phyloP scores from a whole-genome alignment of 768 basidiomycete genomes.

The Paxillus involutus region DNA sequence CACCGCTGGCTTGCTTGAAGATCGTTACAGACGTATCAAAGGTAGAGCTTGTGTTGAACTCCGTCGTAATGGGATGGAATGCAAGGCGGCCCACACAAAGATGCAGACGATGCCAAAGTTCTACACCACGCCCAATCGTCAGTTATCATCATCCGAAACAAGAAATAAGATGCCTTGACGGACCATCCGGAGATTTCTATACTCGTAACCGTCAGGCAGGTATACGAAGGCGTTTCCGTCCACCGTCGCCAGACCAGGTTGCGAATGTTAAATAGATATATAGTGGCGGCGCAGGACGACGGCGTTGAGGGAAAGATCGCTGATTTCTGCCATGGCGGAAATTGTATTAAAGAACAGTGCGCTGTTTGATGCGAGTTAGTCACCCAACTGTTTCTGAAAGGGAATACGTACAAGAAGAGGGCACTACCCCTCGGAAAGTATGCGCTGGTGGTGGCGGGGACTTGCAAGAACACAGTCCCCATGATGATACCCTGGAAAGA shows the following conservation, averaged over 20 bases:
- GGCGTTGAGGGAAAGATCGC: conserved; percentile 43
- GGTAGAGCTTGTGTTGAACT: conserved; percentile 28
- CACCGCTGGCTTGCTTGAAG: conserved; percentile 13
- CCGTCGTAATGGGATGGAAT: conserved; percentile 36
- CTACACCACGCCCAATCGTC: conserved; percentile 13
- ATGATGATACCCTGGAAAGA: conserved; percentile 19
- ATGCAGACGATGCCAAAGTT: conserved; percentile 45
- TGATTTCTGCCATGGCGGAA: conserved; percentile 53
- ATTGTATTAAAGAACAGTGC: conserved; percentile 50
- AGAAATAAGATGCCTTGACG: conserved; percentile 18
- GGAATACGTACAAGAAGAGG: conserved; percentile 62
- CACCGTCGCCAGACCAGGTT: conserved; percentile 40
- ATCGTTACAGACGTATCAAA: conserved; percentile 31
- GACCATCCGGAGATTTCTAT: conserved; percentile 36
- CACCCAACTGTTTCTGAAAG: too few species aligned
- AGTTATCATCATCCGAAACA: conserved; percentile 8
- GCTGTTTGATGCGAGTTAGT: conserved; percentile 20
- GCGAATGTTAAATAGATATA: conserved; percentile 28
- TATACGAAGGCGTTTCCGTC: conserved; percentile 41
- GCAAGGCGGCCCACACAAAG: conserved; percentile 41
- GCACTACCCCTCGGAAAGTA: conserved; percentile 66
- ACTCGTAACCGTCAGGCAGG: conserved; percentile 27
- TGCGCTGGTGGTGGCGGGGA: conserved; percentile 33
- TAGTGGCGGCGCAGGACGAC: conserved; percentile 43
- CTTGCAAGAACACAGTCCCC: conserved; percentile 42